Evolutionary conservation across 176 grass and related monocot genomes (phyloP).

Genomic region (Aegilops speltoides): DNA sequence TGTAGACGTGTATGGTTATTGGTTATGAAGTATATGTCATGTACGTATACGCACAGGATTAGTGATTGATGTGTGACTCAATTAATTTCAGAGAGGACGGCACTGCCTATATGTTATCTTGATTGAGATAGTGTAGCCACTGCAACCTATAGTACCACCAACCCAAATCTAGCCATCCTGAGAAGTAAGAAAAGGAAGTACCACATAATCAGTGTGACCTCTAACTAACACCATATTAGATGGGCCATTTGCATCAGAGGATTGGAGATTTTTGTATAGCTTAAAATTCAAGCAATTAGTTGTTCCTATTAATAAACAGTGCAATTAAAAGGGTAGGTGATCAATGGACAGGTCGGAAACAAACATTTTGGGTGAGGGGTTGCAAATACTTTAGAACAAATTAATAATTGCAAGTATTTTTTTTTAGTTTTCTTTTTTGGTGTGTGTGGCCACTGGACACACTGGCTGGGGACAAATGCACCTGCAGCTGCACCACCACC

Average conservation of each 20-base stretch:
- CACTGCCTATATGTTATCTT: not conserved
- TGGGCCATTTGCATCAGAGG: slow-evolving; percentile 3
- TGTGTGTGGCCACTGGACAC: slow-evolving; percentile 15
- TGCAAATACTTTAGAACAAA: slow-evolving; percentile 14
- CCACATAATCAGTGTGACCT: not conserved
- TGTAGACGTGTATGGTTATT: not conserved
- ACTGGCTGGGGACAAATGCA: slow-evolving; percentile 18
- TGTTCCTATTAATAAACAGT: slow-evolving; percentile 12
- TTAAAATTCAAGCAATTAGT: slow-evolving; percentile 28
- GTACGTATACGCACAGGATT: not conserved
- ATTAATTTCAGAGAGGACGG: slow-evolving; percentile 10
- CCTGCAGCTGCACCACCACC: slow-evolving; percentile 28
- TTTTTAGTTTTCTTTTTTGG: not conserved
- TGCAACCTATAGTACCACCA: not conserved
- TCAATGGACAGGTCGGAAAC: not conserved
- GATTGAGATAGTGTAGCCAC: slow-evolving; percentile 28
- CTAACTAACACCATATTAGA: slow-evolving; percentile 23
- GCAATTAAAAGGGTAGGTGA: slow-evolving; percentile 10
- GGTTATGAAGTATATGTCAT: not conserved
- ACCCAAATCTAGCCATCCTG: slow-evolving; percentile 12
- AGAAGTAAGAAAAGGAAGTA: not conserved
- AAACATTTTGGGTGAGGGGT: not conserved
- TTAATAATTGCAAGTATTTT: slow-evolving; percentile 21
- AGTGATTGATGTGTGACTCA: not conserved
- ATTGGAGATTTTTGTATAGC: slow-evolving; percentile 1